Evolutionary conservation across 495 filamentous ascomycete species (phyloP), one percentile per base, ranked within the genome.

Genomic region (Tuber umbilicatum): DNA sequence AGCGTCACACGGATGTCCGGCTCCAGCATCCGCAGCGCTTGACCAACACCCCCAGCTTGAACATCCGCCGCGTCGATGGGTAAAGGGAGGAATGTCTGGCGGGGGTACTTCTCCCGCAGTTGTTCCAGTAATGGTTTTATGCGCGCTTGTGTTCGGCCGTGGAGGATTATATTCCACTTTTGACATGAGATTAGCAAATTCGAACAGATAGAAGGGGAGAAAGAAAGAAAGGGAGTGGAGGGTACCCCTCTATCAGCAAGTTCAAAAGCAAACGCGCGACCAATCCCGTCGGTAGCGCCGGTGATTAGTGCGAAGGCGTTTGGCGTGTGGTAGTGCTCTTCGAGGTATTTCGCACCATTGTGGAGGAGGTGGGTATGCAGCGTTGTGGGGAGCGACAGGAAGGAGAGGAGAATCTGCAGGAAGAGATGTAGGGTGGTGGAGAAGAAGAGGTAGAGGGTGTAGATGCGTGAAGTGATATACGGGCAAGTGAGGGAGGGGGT

Each of bases 251-350:
- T 78, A 0, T 55, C 68, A n/a, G 86, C 87, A 68, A 89, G 85
- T 74, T 88, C 86, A 45, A 85, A 78, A 23, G 83, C 81, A 67
- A 89, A 83, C 0, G 82, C 83, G 47, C 84, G 84, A n/a, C 89
- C 89, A 45, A 91, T 90, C 5, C 89, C 89, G 68, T 87, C 87
- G 55, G 84, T 88, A 16, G 87, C 85, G 21, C 89, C 89, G 0
- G 89, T 90, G 12, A 90, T 84, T 12, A 90, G 81, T 7, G 88
- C 89, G 88, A 88, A 90, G 5, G 85, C 68, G 68, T 74, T 71
- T 14, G 74, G 42, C 14, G 40, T 40, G 38, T 45, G 42, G 43
- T 80, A 80, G 12, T 42, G 37, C 35, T 68, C 55, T 69, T 80
- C 76, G 14, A 50, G 71, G 16, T 64, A 64, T 10, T 60, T 72